These are phyloP conservation scores for Nicotiana tomentosiformis DNA, from an alignment of 257 asterid genomes.

Conservation along the genomic window DNA sequence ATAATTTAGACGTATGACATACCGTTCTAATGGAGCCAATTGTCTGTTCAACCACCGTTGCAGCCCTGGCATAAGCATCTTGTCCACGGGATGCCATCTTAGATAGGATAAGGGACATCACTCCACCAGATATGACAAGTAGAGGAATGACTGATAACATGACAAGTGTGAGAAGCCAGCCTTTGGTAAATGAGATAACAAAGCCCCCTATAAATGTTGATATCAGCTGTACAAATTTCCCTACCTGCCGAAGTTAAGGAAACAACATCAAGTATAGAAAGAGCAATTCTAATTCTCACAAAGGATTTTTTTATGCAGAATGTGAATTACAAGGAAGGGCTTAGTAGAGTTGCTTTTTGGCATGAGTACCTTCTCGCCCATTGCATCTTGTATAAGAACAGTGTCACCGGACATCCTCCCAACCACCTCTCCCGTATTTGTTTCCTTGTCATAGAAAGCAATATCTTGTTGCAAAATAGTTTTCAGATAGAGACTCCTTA, in stretches of 20 bases:
- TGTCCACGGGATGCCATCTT: conserved; percentile 76
- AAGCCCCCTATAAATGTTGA: conserved; percentile 77
- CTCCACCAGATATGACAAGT: conserved; percentile 59
- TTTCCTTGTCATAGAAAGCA: conserved; percentile 76
- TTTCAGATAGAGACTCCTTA: conserved; percentile 58
- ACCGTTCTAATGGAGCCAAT: conserved; percentile 84
- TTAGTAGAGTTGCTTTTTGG: neutral
- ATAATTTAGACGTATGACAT: neutral
- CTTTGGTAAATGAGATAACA: conserved; percentile 57
- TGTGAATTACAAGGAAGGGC: neutral
- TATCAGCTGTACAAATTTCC: conserved; percentile 67
- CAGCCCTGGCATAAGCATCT: conserved; percentile 71
- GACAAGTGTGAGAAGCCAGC: conserved; percentile 85
- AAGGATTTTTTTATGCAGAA: neutral
- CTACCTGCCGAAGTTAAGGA: conserved; percentile 36
- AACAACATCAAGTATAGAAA: neutral
- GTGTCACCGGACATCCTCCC: conserved; percentile 95
- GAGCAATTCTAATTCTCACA: neutral
- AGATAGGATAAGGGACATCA: conserved; percentile 53
- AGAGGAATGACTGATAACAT: conserved; percentile 76
- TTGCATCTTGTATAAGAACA: conserved; percentile 87
- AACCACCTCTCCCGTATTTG: conserved; percentile 74
- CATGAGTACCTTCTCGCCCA: conserved; percentile 72
- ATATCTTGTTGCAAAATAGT: conserved; percentile 74
- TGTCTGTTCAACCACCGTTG: conserved; percentile 71